Base-by-base conservation (phyloP, 441 rosid species). In the Syzygium malaccense region DNA sequence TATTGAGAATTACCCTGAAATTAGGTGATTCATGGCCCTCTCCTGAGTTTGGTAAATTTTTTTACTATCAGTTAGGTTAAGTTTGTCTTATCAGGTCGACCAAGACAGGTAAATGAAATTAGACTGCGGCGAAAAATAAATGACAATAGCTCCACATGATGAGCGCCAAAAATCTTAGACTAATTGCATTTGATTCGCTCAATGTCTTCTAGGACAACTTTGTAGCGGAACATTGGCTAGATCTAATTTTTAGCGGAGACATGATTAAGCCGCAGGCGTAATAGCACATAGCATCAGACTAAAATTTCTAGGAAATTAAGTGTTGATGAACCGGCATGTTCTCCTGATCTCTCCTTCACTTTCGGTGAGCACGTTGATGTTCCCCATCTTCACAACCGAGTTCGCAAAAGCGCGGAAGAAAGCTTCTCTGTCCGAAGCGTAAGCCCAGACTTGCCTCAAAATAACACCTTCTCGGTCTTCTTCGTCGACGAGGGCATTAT, bases 341-440 rank as follows among this genome's bases (percentile, higher is more conserved):
- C 86, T 94, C 87, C 99, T 93, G 30, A 95, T 92, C 86, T 95
- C 91, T 30, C 98, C 98, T 45, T 92, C 91, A 53, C 20, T 7
- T 4, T 93, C 96, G 0, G 94, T 91, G 28, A 95, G 93, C 4
- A 94, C 97, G 91, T 93, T 94, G 3, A 92, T 96, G 57, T 91
- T 95, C 25, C 97, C 96, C 99, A 95, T 95, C 89, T 95, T 95
- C 30, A 96, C 87, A 48, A 97, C 91, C 0, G 98, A 97, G 66
- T 93, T 91, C 1, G 88, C 96, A 91, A 92, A 97, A 23, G 94
- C 92, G 0, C 2, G 15, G 84, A 95, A 95, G 90, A 97, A 95
- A 13, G 92, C 92, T 3, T 94, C 88, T 91, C 91, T 91, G 90
- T 95, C 88, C 1, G 92, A 88, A 1, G 98, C 99, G 86, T 91